Percentiles rank a stretch among this genome's conserved stretches.
These are phyloP conservation scores for Arthrinium puccinioides DNA, from an alignment of 2,329 filamentous ascomycete species.

Conservation along the genomic window DNA sequence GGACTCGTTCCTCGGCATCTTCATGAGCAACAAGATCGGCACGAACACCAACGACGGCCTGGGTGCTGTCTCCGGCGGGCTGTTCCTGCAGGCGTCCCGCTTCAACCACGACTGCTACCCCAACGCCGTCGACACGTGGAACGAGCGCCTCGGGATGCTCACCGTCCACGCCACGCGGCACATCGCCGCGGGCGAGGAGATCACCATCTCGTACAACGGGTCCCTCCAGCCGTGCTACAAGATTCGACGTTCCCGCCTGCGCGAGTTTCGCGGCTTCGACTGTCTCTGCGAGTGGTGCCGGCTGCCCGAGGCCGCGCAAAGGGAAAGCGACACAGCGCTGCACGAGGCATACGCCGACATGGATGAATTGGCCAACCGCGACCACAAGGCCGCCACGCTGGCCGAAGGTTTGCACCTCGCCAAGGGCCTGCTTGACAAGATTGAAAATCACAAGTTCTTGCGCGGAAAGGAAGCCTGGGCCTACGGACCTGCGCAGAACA, in stretches of 20 bases:
- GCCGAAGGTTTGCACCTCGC: too few species aligned
- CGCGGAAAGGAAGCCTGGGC: too few species aligned
- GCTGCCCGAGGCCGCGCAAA: background rate
- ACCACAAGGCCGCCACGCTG: too few species aligned
- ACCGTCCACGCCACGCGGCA: conserved; percentile 4
- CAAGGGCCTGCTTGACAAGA: too few species aligned
- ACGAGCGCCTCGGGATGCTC: background rate
- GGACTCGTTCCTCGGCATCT: conserved; percentile 2
- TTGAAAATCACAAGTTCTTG: too few species aligned
- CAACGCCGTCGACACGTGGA: conserved; percentile 2
- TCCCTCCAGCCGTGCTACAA: background rate
- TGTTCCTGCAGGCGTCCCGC: conserved; percentile 3
- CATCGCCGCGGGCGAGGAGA: conserved; percentile 4
- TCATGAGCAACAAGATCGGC: conserved; percentile 4
- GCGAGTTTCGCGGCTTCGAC: background rate
- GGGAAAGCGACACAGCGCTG: background rate
- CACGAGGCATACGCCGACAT: too few species aligned
- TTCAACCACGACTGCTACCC: conserved; percentile 5
- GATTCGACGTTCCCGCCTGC: background rate
- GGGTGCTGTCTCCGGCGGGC: background rate
- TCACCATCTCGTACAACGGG: conserved; percentile 5
- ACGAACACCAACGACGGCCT: conserved; percentile 3
- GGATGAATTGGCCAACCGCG: too few species aligned
- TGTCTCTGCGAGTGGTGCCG: conserved; percentile 3
- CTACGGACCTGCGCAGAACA: too few species aligned